phyloP scores from a whole-genome alignment of 164 flowering plant species.

The Aristolochia contorta region DNA sequence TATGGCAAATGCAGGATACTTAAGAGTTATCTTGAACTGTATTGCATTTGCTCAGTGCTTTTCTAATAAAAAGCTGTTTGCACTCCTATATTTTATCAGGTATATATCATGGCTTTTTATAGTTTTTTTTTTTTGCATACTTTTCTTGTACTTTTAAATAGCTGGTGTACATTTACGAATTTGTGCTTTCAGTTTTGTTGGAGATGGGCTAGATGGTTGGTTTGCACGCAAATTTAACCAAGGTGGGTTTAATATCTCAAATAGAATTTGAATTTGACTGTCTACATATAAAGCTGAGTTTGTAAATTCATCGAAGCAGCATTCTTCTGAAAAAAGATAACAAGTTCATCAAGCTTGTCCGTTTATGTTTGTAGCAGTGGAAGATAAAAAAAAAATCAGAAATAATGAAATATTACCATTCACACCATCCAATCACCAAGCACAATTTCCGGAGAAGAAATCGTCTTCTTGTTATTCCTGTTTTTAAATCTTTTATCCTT shows the following conservation, averaged over 20 bases:
- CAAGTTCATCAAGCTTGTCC: too few relatives aligned
- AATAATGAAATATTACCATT: too few relatives aligned
- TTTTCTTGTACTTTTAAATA: neutral
- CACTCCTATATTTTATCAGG: constrained; percentile 75
- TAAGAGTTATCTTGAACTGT: constrained; percentile 61
- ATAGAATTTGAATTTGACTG: too few relatives aligned
- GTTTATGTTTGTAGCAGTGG: too few relatives aligned
- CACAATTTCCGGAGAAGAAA: too few relatives aligned
- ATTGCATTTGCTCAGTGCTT: constrained; percentile 68
- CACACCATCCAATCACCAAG: too few relatives aligned
- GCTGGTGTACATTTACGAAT: constrained; percentile 1
- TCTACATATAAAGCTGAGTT: too few relatives aligned
- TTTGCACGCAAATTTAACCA: constrained; percentile 95
- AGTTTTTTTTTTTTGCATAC: neutral
- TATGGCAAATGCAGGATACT: constrained; percentile 47
- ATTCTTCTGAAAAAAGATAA: too few relatives aligned
- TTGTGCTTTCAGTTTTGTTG: constrained; percentile 62
- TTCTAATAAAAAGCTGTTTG: constrained; percentile 56
- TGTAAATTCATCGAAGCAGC: too few relatives aligned
- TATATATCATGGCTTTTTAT: constrained; percentile 8
- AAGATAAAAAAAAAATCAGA: too few relatives aligned
- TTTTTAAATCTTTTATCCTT: too few relatives aligned
- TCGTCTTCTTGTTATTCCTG: too few relatives aligned
- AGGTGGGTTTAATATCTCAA: constrained; percentile 30
- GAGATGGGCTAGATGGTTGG: constrained; percentile 96